These are phyloP conservation scores for Canavalia gladiata DNA, from an alignment of 306 rosid species.

Conservation along the genomic window DNA sequence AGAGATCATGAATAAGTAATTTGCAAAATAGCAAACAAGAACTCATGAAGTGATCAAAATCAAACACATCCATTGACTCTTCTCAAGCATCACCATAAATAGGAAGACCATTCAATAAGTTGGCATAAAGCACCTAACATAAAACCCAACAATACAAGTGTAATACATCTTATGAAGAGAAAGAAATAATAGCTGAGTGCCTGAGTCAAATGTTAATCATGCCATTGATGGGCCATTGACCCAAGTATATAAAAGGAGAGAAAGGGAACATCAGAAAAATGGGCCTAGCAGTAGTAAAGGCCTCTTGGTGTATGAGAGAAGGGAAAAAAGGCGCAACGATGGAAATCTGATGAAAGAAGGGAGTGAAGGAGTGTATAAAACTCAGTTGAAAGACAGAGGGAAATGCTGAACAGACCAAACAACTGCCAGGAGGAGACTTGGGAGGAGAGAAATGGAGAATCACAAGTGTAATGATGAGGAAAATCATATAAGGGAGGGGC, in stretches of 20 bases:
- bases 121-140: constrained; percentile 32
- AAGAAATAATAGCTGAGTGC: neutral
- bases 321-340: neutral
- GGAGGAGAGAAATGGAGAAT: neutral
- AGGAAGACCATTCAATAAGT: constrained; percentile 29
- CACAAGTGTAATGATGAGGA: neutral
- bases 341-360: neutral
- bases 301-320: neutral
- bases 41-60: constrained; percentile 28
- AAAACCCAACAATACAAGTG: constrained; percentile 14
- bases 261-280: neutral
- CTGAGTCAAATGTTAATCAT: neutral
- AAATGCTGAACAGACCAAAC: neutral
- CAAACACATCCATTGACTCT: constrained; percentile 27
- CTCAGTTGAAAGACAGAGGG: neutral
- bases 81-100: constrained; percentile 11
- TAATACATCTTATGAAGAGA: constrained; percentile 26
- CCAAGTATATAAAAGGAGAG: neutral
- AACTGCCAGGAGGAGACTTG: neutral
- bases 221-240: constrained; percentile 3
- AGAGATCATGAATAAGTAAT: constrained; percentile 28
- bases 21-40: constrained; percentile 25
- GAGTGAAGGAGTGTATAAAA: neutral
- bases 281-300: neutral
- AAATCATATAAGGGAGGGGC: neutral